A percentile compares a stretch with the other conserved stretches of the same genome.
Conservation (phyloP, 371 early-diverging fungal genomes). For the Mucor racemosus region DNA sequence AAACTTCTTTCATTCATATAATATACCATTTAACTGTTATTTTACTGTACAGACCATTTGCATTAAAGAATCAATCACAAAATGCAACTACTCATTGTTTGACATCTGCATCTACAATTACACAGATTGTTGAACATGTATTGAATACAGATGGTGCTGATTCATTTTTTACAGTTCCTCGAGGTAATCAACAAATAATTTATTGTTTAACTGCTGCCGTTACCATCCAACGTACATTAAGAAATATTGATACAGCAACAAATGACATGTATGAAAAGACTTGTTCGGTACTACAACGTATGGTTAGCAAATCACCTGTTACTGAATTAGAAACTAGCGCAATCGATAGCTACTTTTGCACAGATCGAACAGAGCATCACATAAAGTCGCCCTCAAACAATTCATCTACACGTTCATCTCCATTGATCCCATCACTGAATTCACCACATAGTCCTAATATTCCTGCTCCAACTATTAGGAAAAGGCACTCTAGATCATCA, state of each 20-base stretch:
- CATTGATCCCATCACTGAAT: conserved; percentile 18
- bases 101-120: conserved; percentile 34
- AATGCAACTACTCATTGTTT: conserved; percentile 26
- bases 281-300: conserved; percentile 5
- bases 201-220: conserved; percentile 46
- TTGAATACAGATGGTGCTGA: conserved; percentile 28
- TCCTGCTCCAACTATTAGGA: conserved; percentile 16
- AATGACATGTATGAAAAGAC: conserved; percentile 17
- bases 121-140: conserved; percentile 30
- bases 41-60: conserved; percentile 29
- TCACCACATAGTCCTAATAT: conserved; percentile 27
- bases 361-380: conserved; percentile 11
- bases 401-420: conserved; percentile 30
- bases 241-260: neutral
- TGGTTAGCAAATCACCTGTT: conserved; percentile 23
- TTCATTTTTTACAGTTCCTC: conserved; percentile 28
- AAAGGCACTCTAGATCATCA: conserved; percentile 24
- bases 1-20: conserved; percentile 20
- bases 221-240: conserved; percentile 29
- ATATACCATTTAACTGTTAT: conserved; percentile 28
- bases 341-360: neutral
- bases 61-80: neutral
- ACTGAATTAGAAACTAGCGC: conserved; percentile 19
- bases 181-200: conserved; percentile 45
- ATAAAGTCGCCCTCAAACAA: conserved; percentile 25